A percentile compares a stretch with the other conserved stretches of the same genome.
These are phyloP conservation scores for Teratosphaeria gauchensis DNA, from an alignment of 2,329 filamentous ascomycete species.

Conservation along the genomic window DNA sequence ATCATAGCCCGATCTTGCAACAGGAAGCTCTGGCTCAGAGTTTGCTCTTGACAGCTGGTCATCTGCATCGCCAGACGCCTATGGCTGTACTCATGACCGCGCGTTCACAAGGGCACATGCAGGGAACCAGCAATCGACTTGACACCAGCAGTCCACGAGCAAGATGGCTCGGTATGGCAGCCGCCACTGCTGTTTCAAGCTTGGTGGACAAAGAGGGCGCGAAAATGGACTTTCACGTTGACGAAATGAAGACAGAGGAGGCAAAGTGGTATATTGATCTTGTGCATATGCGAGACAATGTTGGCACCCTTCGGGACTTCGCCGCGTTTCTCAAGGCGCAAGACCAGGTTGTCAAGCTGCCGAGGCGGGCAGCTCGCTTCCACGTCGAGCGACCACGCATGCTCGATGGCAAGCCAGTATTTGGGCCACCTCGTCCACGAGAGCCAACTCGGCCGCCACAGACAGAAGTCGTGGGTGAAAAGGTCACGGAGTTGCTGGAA, in stretches of 20 bases:
- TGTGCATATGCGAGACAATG: slow-evolving; percentile 49
- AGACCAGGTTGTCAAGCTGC: not conserved
- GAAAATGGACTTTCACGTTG: slow-evolving; percentile 72
- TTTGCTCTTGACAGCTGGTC: slow-evolving; percentile 67
- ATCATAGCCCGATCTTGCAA: slow-evolving; percentile 70
- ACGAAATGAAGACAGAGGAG: slow-evolving; percentile 65
- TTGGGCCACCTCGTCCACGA: slow-evolving; percentile 22
- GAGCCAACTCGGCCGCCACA: slow-evolving; percentile 7
- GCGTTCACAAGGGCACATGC: slow-evolving; percentile 64
- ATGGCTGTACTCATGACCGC: slow-evolving; percentile 59
- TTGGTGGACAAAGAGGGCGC: slow-evolving; percentile 59
- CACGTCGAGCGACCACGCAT: slow-evolving; percentile 3
- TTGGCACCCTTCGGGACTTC: slow-evolving; percentile 51
- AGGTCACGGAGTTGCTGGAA: slow-evolving; percentile 23
- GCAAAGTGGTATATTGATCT: slow-evolving; percentile 66
- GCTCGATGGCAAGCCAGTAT: slow-evolving; percentile 21
- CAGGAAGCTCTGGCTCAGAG: slow-evolving; percentile 83
- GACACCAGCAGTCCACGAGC: slow-evolving; percentile 64
- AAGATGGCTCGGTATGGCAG: slow-evolving; percentile 77
- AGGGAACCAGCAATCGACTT: slow-evolving; percentile 74
- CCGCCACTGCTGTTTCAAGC: slow-evolving; percentile 62
- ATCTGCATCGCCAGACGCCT: slow-evolving; percentile 57
- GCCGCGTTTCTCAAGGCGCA: not conserved
- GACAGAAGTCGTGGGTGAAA: slow-evolving; percentile 23
- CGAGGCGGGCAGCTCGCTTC: not conserved